Evolutionary conservation across 2,329 filamentous ascomycete genomes (phyloP).

Genomic region (Eutypa lata): DNA sequence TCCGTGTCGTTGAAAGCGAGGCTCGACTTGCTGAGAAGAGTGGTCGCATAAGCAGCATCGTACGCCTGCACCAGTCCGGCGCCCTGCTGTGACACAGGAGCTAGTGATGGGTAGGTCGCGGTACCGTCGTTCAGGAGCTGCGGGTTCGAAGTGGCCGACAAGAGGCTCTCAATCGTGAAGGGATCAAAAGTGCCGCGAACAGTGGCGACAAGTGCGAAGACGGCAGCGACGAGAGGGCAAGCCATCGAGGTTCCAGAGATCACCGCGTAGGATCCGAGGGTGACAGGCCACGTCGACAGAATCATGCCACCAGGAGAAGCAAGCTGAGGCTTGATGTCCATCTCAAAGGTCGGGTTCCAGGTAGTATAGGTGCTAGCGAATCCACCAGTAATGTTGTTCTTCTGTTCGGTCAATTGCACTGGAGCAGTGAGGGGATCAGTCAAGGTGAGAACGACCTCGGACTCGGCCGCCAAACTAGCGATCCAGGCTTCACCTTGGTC

Average conservation of each 20-base stretch:
- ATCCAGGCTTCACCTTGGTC: slow-evolving; percentile 43
- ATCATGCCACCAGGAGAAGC: slow-evolving; percentile 56
- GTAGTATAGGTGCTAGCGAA: slow-evolving; percentile 50
- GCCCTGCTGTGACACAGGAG: slow-evolving; percentile 59
- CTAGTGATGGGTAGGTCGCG: slow-evolving; percentile 36
- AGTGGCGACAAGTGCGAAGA: slow-evolving; percentile 52
- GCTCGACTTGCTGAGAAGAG: slow-evolving; percentile 52
- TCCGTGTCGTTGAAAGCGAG: slow-evolving; percentile 64
- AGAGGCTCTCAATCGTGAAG: slow-evolving; percentile 44
- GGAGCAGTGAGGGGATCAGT: slow-evolving; percentile 35
- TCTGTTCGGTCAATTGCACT: slow-evolving; percentile 28
- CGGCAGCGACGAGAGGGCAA: slow-evolving; percentile 52
- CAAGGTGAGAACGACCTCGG: slow-evolving; percentile 43
- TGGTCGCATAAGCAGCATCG: slow-evolving; percentile 53
- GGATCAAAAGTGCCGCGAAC: slow-evolving; percentile 50
- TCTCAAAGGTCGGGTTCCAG: slow-evolving; percentile 61
- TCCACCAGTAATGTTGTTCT: slow-evolving; percentile 47
- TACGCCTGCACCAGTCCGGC: slow-evolving; percentile 58
- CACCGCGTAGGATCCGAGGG: slow-evolving; percentile 46
- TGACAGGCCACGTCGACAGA: slow-evolving; percentile 53
- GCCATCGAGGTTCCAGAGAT: slow-evolving; percentile 61
- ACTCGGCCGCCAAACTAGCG: slow-evolving; percentile 37
- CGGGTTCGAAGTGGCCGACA: slow-evolving; percentile 48
- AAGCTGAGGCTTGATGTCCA: slow-evolving; percentile 54
- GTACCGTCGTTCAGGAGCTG: slow-evolving; percentile 45